Evolutionary conservation across 2,329 filamentous ascomycete genomes (phyloP), one percentile per base, ranked within the genome.

Genomic region (Zymoseptoria crescenta): DNA sequence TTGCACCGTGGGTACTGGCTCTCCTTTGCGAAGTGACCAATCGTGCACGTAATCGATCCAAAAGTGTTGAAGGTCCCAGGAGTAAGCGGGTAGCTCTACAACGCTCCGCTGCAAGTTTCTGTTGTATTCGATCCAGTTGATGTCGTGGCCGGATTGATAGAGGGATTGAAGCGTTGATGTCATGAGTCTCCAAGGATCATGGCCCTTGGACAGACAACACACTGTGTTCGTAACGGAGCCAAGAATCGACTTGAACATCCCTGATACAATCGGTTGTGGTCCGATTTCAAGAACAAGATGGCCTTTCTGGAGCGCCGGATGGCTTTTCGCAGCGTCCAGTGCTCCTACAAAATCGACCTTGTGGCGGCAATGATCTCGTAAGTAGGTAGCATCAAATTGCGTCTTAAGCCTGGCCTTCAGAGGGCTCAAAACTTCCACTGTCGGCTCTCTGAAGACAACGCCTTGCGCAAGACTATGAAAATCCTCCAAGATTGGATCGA

Each of bases 51-150:
- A 75, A 28, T 68, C 63, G 19, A 74, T 65, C 73, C 73, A 75
- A 65, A 73, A 74, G 20, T 67, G 68, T 60, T 74, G 74, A 8
- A 66, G 54, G 41, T 75, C 63, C 62, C 64, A 76, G 6, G 53
- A 51, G 56, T 75, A 75, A 1, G 67, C 61, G 1, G 85, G 84
- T 2, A 87, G 80, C 48, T 84, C 77, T 74, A 85, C 35, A 41
- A 62, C 0, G 73, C 70, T 16, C 76, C 65, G 35, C 74, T 72
- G 65, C 74, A 76, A 76, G 73, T 79, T 75, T 3, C 76, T 71
- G 67, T 85, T 81, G 64, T 81, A 85, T 68, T 85, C 84, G 52
- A 79, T 77, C 84, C 85, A 89, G 64, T 83, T 74, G 21, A 89
- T 72, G 4, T 77, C 72, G 1, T 84, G 64, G 0, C 85, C 85